These are phyloP conservation scores for Elsinoe fawcettii DNA, from an alignment of 2,329 filamentous ascomycete genomes.

Conservation along the genomic window DNA sequence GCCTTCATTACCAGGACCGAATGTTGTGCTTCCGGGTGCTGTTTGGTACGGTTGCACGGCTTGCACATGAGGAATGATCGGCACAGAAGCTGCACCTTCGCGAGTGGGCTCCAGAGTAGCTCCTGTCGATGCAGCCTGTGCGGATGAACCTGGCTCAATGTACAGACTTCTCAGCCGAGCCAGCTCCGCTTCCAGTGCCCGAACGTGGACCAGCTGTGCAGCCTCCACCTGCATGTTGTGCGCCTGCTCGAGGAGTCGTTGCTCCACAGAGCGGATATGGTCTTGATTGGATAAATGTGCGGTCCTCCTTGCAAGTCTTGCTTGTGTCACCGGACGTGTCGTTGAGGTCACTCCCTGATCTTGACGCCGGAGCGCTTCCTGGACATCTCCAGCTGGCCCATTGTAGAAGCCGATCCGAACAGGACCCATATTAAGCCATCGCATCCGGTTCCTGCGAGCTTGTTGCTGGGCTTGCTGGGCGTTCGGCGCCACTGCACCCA, in stretches of 20 bases:
- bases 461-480: constrained; percentile 6
- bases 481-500: not conserved
- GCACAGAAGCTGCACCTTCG: not conserved
- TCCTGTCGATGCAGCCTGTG: constrained; percentile 15
- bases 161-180: constrained; percentile 49
- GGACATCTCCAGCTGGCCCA: constrained; percentile 41
- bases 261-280: constrained; percentile 59
- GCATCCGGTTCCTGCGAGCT: constrained; percentile 27
- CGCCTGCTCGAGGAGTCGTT: constrained; percentile 61
- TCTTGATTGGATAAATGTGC: constrained; percentile 31
- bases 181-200: constrained; percentile 60
- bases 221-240: constrained; percentile 54
- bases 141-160: constrained; percentile 21
- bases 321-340: constrained; percentile 19
- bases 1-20: constrained; percentile 38
- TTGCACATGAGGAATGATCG: constrained; percentile 18
- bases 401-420: constrained; percentile 62
- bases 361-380: constrained; percentile 35
- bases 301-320: constrained; percentile 26
- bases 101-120: not conserved
- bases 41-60: constrained; percentile 25
- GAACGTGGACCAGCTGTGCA: constrained; percentile 61
- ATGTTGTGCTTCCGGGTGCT: constrained; percentile 15
- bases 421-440: constrained; percentile 64
- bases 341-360: not conserved